A percentile compares a stretch with the other conserved stretches of the same genome.
Conservation (phyloP, 495 filamentous ascomycete genomes). For the Xylaria longipes region DNA sequence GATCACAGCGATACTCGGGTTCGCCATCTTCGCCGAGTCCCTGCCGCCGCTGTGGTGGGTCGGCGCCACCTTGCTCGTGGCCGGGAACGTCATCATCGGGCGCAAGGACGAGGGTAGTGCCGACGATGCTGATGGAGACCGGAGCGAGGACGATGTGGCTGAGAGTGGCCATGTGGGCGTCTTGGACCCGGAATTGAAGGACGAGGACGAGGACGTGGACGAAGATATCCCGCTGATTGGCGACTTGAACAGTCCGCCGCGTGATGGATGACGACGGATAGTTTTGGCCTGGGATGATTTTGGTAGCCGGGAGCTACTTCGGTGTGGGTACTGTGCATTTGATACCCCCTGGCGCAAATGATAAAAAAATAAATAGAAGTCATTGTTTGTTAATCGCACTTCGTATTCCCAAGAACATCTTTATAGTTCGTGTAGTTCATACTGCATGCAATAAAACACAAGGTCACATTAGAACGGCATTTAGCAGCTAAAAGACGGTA, state of each 20-base stretch:
- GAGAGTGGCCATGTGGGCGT: constrained; percentile 30
- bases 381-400: not conserved
- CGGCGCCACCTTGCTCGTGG: constrained; percentile 83
- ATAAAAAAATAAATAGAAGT: not conserved
- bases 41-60: constrained; percentile 86
- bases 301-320: not conserved
- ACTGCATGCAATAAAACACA: not conserved
- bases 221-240: constrained; percentile 40
- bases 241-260: constrained; percentile 26
- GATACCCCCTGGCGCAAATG: not conserved
- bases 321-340: not conserved
- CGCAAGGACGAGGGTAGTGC: constrained; percentile 68
- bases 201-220: constrained; percentile 34
- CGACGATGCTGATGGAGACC: constrained; percentile 10
- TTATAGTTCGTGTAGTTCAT: not conserved
- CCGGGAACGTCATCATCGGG: constrained; percentile 89
- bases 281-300: not conserved
- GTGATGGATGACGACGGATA: not conserved
- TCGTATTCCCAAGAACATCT: not conserved
- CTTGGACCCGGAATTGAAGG: constrained; percentile 31
- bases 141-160: constrained; percentile 16
- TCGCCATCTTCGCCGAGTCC: constrained; percentile 72
- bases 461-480: not conserved
- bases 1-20: constrained; percentile 84
- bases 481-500: not conserved